Evolutionary conservation across 371 early-diverging fungal species (phyloP).

Genomic region (Mucor piriformis): DNA sequence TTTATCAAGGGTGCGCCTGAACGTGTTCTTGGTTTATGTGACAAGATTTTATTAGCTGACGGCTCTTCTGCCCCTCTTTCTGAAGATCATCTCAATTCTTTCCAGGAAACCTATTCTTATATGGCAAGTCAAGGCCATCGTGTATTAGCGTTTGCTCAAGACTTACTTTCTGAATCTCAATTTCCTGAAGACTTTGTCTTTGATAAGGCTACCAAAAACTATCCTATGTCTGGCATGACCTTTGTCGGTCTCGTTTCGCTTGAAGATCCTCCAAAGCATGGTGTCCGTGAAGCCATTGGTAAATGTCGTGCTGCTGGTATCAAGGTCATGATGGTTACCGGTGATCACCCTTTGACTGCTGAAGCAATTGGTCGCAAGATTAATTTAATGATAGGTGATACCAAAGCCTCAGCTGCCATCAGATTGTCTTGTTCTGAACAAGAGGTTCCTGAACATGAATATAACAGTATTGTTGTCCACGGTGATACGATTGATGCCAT

Average conservation of each 20-base stretch:
- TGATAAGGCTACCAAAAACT: conserved; percentile 73
- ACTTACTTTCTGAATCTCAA: conserved; percentile 60
- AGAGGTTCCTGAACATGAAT: conserved; percentile 77
- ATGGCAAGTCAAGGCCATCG: conserved; percentile 94
- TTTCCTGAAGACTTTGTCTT: conserved; percentile 78
- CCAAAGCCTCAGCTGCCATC: conserved; percentile 75
- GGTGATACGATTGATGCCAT: conserved; percentile 85
- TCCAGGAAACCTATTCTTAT: conserved; percentile 74
- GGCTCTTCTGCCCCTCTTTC: conserved; percentile 51
- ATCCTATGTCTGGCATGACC: conserved; percentile 69
- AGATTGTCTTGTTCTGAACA: conserved; percentile 61
- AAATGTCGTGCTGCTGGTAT: conserved; percentile 91
- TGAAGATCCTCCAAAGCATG: conserved; percentile 96
- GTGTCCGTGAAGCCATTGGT: conserved; percentile 95
- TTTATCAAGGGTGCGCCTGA: conserved; percentile 96
- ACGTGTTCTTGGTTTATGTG: conserved; percentile 80
- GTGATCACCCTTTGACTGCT: conserved; percentile 92
- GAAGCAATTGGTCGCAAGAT: conserved; percentile 88
- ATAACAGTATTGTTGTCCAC: conserved; percentile 88
- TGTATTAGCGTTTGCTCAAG: conserved; percentile 90
- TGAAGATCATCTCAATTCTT: conserved; percentile 60
- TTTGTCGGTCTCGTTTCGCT: conserved; percentile 89
- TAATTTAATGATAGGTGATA: conserved; percentile 88
- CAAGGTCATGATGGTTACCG: conserved; percentile 96
- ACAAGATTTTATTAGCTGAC: conserved; percentile 54